phyloP scores from a whole-genome alignment of 2,329 filamentous ascomycete species.

The Fusarium circinatum region DNA sequence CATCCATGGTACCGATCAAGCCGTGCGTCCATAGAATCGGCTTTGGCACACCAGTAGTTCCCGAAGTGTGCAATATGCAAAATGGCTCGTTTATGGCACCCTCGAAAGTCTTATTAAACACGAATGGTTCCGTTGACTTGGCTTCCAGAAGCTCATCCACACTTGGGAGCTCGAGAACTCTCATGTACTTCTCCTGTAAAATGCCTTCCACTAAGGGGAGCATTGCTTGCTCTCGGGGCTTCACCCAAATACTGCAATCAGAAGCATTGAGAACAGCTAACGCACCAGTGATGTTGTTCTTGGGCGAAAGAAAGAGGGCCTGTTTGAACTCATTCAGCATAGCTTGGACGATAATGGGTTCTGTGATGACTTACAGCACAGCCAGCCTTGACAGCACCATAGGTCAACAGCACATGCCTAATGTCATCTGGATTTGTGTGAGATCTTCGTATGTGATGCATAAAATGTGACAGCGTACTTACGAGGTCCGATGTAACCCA shows the following conservation, averaged over 20 bases:
- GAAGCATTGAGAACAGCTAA: constrained; percentile 47
- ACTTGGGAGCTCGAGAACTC: constrained; percentile 43
- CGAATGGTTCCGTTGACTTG: constrained; percentile 2
- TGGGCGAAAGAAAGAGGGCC: constrained; percentile 49
- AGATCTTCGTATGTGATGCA: not conserved
- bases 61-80: constrained; percentile 54
- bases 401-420: not conserved
- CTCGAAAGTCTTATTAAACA: constrained; percentile 48
- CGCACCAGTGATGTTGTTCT: constrained; percentile 48
- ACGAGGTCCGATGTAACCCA: constrained; percentile 1
- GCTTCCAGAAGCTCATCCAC: constrained; percentile 45
- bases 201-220: constrained; percentile 38
- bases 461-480: not conserved
- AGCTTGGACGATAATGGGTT: not conserved
- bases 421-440: not conserved
- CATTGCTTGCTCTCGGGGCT: constrained; percentile 29
- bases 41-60: constrained; percentile 55
- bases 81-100: constrained; percentile 49
- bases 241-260: constrained; percentile 47
- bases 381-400: not conserved
- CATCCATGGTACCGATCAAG: constrained; percentile 50
- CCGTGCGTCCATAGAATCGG: constrained; percentile 51
- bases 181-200: constrained; percentile 40
- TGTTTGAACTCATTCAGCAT: constrained; percentile 6
- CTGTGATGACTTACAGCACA: not conserved